A percentile compares a stretch with the other conserved stretches of the same genome.
Evolutionary conservation across 1,284 basidiomycete species (phyloP).

Genomic region (Sanghuangporus baumii): DNA sequence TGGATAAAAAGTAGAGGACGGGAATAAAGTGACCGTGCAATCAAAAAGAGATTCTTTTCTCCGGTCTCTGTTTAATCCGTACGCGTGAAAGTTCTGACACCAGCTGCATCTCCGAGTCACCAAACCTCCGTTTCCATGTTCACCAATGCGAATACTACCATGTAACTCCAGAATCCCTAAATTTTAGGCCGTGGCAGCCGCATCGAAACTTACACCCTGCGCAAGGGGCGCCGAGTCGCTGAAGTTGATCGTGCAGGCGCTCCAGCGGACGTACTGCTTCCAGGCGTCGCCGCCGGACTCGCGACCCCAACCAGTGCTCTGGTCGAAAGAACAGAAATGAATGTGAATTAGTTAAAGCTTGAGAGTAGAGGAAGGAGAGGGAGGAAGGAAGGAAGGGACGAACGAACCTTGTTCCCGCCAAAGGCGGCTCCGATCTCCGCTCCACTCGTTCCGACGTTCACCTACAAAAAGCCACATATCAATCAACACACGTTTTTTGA

Average conservation of each 20-base stretch:
- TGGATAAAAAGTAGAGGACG: too few species aligned
- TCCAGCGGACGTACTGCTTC: conserved; percentile 91
- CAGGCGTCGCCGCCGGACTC: conserved; percentile 96
- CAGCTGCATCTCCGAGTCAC: too few species aligned
- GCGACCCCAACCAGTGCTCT: conserved; percentile 70
- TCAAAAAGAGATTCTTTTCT: too few species aligned
- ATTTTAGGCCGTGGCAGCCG: too few species aligned
- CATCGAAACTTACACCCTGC: conserved; percentile 79
- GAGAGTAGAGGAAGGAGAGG: background rate
- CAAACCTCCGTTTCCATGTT: too few species aligned
- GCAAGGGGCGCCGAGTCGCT: conserved; percentile 84
- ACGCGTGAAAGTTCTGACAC: too few species aligned
- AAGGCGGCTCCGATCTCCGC: conserved; percentile 92
- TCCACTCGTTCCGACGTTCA: conserved; percentile 90
- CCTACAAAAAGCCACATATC: conserved; percentile 34
- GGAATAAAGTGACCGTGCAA: too few species aligned
- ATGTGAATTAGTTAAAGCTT: background rate
- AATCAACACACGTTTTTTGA: conserved; percentile 7
- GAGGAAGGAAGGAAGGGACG: conserved; percentile 12
- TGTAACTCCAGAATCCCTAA: too few species aligned
- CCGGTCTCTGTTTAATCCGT: too few species aligned
- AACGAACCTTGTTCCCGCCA: conserved; percentile 84
- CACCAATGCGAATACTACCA: too few species aligned
- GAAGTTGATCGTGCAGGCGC: conserved; percentile 91
- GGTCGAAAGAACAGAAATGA: background rate